Evolutionary conservation across 139 green algal species (phyloP).

Genomic region (Edaphochlamys debaryana): DNA sequence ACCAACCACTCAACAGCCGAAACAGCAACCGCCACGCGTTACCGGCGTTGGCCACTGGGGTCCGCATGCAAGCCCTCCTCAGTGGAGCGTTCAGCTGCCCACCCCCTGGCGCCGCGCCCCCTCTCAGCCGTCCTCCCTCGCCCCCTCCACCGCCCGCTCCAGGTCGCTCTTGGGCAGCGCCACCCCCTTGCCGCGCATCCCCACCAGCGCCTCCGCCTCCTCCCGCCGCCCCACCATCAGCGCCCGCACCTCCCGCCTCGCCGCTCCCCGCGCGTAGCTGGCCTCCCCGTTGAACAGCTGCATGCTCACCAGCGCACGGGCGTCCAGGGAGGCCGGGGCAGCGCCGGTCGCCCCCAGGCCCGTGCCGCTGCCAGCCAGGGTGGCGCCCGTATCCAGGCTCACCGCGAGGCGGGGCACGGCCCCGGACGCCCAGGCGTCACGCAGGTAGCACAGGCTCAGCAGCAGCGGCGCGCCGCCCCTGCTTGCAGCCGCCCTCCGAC

Average conservation of each 20-base stretch:
- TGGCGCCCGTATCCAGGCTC: neutral
- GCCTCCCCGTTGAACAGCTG: constrained; percentile 59
- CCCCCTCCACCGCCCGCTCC: constrained; percentile 39
- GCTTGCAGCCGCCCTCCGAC: neutral
- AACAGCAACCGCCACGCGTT: neutral
- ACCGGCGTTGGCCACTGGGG: too few species aligned
- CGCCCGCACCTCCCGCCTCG: constrained; percentile 16
- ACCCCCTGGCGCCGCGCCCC: too few species aligned
- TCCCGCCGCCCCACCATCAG: constrained; percentile 37
- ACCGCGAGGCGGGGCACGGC: neutral
- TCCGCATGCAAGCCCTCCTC: too few species aligned
- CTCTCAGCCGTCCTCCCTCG: too few species aligned
- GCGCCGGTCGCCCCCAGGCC: neutral
- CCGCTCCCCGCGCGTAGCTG: constrained; percentile 21
- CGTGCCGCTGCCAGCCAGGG: too few species aligned
- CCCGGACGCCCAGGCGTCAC: neutral
- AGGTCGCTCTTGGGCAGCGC: constrained; percentile 54
- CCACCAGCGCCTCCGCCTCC: constrained; percentile 54
- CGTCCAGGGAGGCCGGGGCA: neutral
- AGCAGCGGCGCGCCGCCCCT: too few species aligned
- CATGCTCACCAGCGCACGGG: constrained; percentile 28
- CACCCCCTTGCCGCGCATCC: constrained; percentile 49
- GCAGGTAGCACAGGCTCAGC: neutral
- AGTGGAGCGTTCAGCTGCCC: too few species aligned
- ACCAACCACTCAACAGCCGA: neutral